Percentiles rank a stretch among this genome's conserved stretches.
Conservation (phyloP, 331 rosid genomes). For the Pyrus hybrid region DNA sequence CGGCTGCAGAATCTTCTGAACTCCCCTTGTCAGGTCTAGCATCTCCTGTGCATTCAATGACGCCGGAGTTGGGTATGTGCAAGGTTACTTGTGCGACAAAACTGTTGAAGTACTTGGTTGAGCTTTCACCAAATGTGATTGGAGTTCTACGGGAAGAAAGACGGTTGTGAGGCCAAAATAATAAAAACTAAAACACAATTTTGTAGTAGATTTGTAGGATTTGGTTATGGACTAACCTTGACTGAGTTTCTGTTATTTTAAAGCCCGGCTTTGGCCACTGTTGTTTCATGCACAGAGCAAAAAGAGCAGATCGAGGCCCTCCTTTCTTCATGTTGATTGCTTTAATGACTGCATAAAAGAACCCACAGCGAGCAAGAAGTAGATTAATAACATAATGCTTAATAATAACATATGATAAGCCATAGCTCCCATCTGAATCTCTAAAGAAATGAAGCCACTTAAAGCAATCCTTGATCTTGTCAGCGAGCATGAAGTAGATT, state of each 20-base stretch:
- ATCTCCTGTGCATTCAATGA: constrained; percentile 58
- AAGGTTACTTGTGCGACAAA: constrained; percentile 48
- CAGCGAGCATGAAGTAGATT: not conserved
- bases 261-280: constrained; percentile 80
- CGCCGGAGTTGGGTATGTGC: constrained; percentile 58
- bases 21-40: constrained; percentile 76
- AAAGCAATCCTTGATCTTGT: not conserved
- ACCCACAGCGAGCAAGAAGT: not conserved
- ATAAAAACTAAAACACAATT: not conserved
- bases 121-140: constrained; percentile 38
- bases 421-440: not conserved
- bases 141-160: constrained; percentile 27
- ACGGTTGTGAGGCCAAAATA: not conserved
- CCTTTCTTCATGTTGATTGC: constrained; percentile 67
- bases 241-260: constrained; percentile 45
- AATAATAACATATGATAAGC: not conserved
- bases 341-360: constrained; percentile 34
- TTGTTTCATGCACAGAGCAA: constrained; percentile 52
- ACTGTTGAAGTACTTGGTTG: constrained; percentile 43
- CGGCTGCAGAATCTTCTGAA: constrained; percentile 67
- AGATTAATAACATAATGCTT: not conserved
- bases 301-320: constrained; percentile 69
- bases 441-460: not conserved
- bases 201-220: not conserved
- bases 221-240: constrained; percentile 37